Conservation (phyloP, 768 basidiomycete species). For the Suillus subalutaceus region DNA sequence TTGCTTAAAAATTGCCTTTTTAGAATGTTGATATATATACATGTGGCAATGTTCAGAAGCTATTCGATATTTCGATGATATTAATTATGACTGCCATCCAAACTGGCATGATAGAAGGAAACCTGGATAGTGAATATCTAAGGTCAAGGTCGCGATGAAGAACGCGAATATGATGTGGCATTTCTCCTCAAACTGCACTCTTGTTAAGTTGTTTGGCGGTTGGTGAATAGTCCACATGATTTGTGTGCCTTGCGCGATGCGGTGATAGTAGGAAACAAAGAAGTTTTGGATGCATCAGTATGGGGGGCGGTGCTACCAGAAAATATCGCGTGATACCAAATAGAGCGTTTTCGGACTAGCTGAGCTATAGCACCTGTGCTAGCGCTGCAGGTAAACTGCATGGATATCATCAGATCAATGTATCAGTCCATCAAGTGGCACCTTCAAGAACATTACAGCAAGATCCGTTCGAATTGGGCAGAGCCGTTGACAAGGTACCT, state of each 20-base stretch:
- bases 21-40: background rate
- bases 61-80: background rate
- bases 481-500: background rate
- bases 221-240: too few relatives aligned
- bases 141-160: too few relatives aligned
- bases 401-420: background rate
- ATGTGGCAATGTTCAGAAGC: background rate
- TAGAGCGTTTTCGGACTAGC: background rate
- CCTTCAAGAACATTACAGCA: background rate
- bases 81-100: background rate
- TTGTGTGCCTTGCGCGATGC: background rate
- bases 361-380: background rate
- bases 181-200: background rate
- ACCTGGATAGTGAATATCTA: background rate
- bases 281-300: background rate
- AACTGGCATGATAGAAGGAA: background rate
- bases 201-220: too few relatives aligned
- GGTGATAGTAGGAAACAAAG: background rate
- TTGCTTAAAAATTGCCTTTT: background rate
- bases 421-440: background rate
- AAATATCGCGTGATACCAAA: background rate
- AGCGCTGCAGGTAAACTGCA: background rate
- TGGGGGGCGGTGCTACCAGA: background rate
- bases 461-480: background rate
- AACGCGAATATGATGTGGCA: too few relatives aligned